Base-by-base conservation (phyloP, 129 eudicot species). In the Rutidosis leptorrhynchoides region DNA sequence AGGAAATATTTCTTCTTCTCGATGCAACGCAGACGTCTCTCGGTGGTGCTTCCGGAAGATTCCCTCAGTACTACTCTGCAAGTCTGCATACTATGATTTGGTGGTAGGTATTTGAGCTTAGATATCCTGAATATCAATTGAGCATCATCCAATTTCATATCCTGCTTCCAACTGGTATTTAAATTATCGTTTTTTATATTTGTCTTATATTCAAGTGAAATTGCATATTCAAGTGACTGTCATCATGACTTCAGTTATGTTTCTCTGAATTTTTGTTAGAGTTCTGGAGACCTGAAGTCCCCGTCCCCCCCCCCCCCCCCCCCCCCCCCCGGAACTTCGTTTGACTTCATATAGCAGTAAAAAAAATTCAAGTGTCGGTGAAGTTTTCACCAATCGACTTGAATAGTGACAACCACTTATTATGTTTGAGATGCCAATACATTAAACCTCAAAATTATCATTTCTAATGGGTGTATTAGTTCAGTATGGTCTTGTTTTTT, bases 21-120 rank as follows among this genome's bases (percentile, higher is more conserved):
- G 99, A 93, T 84, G 99, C 99, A 4, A 92, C 99, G 40, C 99
- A 93, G 64, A 93, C 96, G 24, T 93, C 99, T n/a, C 81, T 89
- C 61, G 99, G 99, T 72, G 99, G 99, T 67, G 92, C 96, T 74
- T 76, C 89, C 17, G 99, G 99, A 74, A 80, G 67, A 77, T 93
- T 88, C 54, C 96, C 99, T 72, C 95, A 88, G 58, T 93, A 93
- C 76, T 93, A 93, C 81, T 64, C 86, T 43, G n/a, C n/a, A n/a
- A n/a, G n/a, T n/a, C n/a, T n/a, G 90, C 99, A 52, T 93, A 93
- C 69, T 93, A 86, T 79, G 99, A 93, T 69, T 76, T 93, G 65
- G 99, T 93, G 96, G 99, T 93, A 82, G 48, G 95, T n/a, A n/a
- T n/a, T n/a, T n/a, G n/a, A n/a, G n/a, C n/a, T n/a, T n/a, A n/a